Conservation (phyloP, 2,329 filamentous ascomycete genomes). For the Aureobasidium zeae region DNA sequence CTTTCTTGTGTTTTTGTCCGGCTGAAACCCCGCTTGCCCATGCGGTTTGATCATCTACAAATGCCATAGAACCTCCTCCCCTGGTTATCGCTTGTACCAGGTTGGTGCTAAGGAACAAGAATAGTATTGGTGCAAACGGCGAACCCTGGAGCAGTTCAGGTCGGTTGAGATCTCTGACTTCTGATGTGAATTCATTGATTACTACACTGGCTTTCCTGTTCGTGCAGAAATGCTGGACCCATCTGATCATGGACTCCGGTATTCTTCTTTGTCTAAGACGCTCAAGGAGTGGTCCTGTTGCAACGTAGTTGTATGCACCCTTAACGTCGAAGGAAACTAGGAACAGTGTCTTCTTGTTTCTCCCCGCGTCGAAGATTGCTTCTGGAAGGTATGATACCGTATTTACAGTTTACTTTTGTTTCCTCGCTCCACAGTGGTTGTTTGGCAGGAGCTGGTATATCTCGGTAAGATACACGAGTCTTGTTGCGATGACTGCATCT, state of each 20-base stretch:
- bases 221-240: constrained; percentile 26
- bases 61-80: constrained; percentile 21
- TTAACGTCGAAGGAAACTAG: constrained; percentile 35
- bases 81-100: constrained; percentile 20
- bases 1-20: constrained; percentile 18
- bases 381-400: constrained; percentile 28
- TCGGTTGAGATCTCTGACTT: constrained; percentile 1
- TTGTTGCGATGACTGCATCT: constrained; percentile 26
- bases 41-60: constrained; percentile 25
- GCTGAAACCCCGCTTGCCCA: constrained; percentile 20
- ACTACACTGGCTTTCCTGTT: constrained; percentile 18
- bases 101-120: constrained; percentile 27
- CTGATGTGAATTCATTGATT: constrained; percentile 17
- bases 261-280: constrained; percentile 25
- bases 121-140: constrained; percentile 17
- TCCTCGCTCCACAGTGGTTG: constrained; percentile 33
- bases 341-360: constrained; percentile 25
- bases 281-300: constrained; percentile 20
- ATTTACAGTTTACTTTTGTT: constrained; percentile 29
- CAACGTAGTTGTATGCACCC: constrained; percentile 34
- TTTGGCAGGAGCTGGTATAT: constrained; percentile 26
- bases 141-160: constrained; percentile 13
- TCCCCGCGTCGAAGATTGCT: constrained; percentile 27
- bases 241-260: constrained; percentile 21
- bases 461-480: constrained; percentile 27